Percentiles rank a stretch among this genome's conserved stretches.
phyloP scores from a whole-genome alignment of 2,329 filamentous ascomycete genomes.

The Fusarium hostae region DNA sequence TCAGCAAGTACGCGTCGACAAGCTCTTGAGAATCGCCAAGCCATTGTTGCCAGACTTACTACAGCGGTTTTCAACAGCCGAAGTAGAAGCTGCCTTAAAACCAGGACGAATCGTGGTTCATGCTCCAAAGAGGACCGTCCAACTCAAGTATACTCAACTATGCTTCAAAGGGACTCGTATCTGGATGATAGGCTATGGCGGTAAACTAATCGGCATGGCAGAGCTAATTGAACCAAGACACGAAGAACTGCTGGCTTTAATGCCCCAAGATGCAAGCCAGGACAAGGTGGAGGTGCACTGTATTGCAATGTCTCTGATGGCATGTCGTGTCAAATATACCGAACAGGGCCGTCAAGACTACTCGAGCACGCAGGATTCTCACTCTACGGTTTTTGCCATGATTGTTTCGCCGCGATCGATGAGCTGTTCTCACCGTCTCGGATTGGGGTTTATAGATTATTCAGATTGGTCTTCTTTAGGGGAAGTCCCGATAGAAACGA shows the following conservation, averaged over 20 bases:
- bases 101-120: not conserved
- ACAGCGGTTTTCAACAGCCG: not conserved
- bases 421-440: not conserved
- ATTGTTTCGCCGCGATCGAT: not conserved
- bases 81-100: not conserved
- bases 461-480: not conserved
- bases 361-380: not conserved
- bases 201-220: not conserved
- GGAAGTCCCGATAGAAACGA: not conserved
- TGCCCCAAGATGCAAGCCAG: not conserved
- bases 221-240: not conserved
- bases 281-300: not conserved
- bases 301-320: not conserved
- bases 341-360: not conserved
- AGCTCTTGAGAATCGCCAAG: not conserved
- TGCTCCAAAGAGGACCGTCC: not conserved
- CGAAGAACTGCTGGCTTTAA: not conserved
- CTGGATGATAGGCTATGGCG: not conserved
- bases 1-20: not conserved
- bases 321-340: not conserved
- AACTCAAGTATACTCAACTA: not conserved
- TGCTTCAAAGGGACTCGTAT: not conserved
- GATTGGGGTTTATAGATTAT: not conserved
- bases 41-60: not conserved
- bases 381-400: not conserved